Evolutionary conservation across 1,139 yeast species (phyloP).

Genomic region (Sugiyamaella pinicola): DNA sequence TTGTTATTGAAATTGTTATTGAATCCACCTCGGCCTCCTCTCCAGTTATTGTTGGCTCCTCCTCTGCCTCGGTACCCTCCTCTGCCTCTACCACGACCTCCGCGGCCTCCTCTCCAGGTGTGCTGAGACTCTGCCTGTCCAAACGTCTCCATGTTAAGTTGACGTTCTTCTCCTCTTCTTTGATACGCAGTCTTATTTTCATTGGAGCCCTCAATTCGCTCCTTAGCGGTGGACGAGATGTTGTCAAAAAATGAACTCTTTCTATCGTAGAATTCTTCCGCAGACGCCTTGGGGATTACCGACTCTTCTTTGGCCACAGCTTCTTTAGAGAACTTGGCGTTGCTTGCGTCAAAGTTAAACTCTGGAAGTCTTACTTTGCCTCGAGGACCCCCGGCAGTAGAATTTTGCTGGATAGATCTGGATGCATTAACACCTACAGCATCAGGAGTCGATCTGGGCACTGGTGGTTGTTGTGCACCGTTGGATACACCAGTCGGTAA

Average conservation of each 20-base stretch:
- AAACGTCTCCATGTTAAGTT: slow-evolving; percentile 65
- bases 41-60: slow-evolving; percentile 8
- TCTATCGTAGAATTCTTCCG: slow-evolving; percentile 57
- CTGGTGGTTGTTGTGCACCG: not conserved
- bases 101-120: slow-evolving; percentile 37
- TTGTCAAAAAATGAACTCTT: slow-evolving; percentile 80
- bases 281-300: slow-evolving; percentile 28
- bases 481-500: slow-evolving; percentile 3
- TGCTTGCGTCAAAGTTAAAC: slow-evolving; percentile 68
- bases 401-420: slow-evolving; percentile 24
- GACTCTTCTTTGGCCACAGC: slow-evolving; percentile 34
- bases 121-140: slow-evolving; percentile 53
- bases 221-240: slow-evolving; percentile 59
- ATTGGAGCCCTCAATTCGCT: slow-evolving; percentile 40
- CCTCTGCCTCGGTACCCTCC: slow-evolving; percentile 31
- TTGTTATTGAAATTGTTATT: slow-evolving; percentile 82
- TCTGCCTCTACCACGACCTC: slow-evolving; percentile 42
- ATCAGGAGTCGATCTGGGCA: slow-evolving; percentile 18
- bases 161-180: slow-evolving; percentile 66
- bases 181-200: slow-evolving; percentile 43
- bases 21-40: slow-evolving; percentile 11
- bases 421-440: slow-evolving; percentile 23
- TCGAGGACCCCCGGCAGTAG: too few species aligned
- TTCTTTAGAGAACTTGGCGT: slow-evolving; percentile 58
- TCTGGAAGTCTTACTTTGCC: slow-evolving; percentile 45